Evolutionary conservation across 2,329 filamentous ascomycete species (phyloP), one percentile per base, ranked within the genome.

Genomic region (Aureobasidium sp.): DNA sequence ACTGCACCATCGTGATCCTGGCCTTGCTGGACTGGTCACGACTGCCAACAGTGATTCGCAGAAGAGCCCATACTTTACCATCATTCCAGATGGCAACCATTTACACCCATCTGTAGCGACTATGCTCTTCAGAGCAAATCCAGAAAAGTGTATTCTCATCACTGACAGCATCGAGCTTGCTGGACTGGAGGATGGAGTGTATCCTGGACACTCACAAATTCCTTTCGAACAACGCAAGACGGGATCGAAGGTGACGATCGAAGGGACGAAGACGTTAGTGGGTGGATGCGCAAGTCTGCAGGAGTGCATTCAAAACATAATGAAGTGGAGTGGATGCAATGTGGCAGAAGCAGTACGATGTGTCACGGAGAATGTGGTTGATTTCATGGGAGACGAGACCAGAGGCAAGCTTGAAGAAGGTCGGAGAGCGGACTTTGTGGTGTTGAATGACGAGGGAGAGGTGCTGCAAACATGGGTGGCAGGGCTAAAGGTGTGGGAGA

Each of bases 131-230:
- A 69, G 71, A 19, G 63, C 72, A 2, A 71, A 72, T 27, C 75
- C 75, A 1, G 56, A 62, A 12, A 71, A 73, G 55, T 73, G 74
- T 56, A 75, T 80, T 42, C 63, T 79, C 40, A 71, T 79, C 55
- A 79, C 76, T 1, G 78, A 80, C 62, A 72, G 69, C 50, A 77
- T 79, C 58, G 77, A 80, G 60, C 70, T 80, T 3, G 74, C 75
- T 8, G 75, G 75, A 6, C 65, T 79, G 1, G 68, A 71, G 0
- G 74, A 80, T 50, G 77, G 77, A 1, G 68, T 70, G 0, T 74
- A 80, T 56, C 72, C 74, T 0, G 74, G 75, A 0, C 74, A 80
- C 56, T 66, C 73, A 1, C 77, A 80, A 58, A 78, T 79, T 17
- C 69, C 74, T 1, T 68, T 68, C 30, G 62, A 70, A 24, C 78